Conservation (phyloP, 495 filamentous ascomycete species). For the Aspergillus incahuasiensis region DNA sequence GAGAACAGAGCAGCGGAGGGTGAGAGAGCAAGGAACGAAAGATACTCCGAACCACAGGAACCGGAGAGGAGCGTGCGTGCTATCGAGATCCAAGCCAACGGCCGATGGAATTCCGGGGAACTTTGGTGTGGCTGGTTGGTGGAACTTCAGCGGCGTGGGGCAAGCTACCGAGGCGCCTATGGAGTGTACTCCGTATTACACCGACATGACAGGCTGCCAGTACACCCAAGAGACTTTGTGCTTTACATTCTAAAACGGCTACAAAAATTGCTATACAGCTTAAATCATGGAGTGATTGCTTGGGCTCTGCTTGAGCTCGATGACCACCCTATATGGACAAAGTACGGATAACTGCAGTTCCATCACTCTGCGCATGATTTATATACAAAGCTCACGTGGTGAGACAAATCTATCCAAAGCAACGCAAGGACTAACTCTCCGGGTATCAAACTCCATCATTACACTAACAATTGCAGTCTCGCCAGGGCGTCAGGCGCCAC, state of each 20-base stretch:
- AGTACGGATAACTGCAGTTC: neutral
- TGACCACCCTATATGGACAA: neutral
- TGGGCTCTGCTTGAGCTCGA: neutral
- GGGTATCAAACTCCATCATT: conserved; percentile 15
- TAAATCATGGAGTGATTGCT: neutral
- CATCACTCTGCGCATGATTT: neutral
- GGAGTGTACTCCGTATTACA: no score
- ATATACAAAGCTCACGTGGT: neutral
- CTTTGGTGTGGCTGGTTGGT: conserved; percentile 12
- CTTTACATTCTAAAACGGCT: no score
- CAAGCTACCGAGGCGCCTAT: conserved; percentile 1
- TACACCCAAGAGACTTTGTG: neutral
- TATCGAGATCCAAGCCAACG: neutral
- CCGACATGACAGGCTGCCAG: neutral
- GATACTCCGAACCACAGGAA: neutral
- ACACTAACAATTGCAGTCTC: neutral
- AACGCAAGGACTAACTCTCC: neutral
- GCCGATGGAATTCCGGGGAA: conserved; percentile 4
- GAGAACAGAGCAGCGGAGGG: neutral
- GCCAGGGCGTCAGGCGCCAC: conserved; percentile 23
- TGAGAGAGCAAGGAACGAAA: neutral
- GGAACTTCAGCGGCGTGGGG: conserved; percentile 12
- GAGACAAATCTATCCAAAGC: conserved; percentile 5
- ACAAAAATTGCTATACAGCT: no score
- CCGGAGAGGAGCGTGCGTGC: neutral